Evolutionary conservation across 345 rosid genomes (phyloP).

Genomic region (Rhodomyrtus tomentosa): DNA sequence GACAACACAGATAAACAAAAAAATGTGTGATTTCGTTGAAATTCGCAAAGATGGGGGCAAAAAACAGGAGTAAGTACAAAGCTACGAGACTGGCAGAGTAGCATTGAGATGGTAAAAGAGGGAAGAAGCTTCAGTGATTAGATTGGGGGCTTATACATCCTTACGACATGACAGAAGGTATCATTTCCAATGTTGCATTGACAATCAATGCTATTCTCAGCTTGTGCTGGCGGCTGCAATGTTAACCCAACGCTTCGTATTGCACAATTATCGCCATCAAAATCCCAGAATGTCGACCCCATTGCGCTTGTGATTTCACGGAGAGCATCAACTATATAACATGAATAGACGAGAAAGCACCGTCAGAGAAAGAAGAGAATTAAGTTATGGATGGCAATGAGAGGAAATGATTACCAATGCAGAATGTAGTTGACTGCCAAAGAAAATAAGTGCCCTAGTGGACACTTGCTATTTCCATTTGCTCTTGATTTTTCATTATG

Average conservation of each 20-base stretch:
- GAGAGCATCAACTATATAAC: conserved; percentile 34
- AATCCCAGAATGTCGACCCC: conserved; percentile 44
- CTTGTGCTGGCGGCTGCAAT: neutral
- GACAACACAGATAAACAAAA: neutral
- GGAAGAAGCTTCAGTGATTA: neutral
- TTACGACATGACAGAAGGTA: conserved; percentile 22
- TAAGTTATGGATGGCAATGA: neutral
- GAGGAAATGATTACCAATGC: neutral
- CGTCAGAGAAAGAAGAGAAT: neutral
- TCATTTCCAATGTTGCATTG: conserved; percentile 13
- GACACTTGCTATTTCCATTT: neutral
- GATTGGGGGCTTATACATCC: conserved; percentile 13
- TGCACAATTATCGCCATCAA: conserved; percentile 26
- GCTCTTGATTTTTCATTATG: neutral
- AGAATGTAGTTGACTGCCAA: neutral
- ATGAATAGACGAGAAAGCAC: neutral
- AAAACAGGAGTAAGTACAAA: neutral
- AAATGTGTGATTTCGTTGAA: neutral
- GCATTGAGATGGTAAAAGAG: neutral
- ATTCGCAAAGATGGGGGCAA: neutral
- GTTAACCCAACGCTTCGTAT: conserved; percentile 10
- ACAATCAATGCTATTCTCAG: conserved; percentile 18
- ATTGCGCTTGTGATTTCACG: conserved; percentile 25
- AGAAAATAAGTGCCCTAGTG: neutral
- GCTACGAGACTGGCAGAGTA: neutral